Evolutionary conservation across 1,284 basidiomycete species (phyloP), one percentile per base, ranked within the genome.

Genomic region (Sporisorium scitamineum): DNA sequence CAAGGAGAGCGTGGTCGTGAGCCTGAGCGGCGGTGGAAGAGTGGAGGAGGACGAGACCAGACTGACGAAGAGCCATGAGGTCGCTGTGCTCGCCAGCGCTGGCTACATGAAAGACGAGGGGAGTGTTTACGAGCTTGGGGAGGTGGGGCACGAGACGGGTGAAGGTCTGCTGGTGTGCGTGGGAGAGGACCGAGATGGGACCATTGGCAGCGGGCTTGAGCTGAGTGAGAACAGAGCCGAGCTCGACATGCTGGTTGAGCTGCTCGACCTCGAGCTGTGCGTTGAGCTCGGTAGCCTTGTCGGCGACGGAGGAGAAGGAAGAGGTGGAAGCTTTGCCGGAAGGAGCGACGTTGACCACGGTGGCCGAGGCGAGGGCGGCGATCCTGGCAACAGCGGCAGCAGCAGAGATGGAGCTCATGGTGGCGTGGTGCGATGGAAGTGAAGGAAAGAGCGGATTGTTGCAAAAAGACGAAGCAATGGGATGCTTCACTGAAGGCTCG

Each of bases 1-100:
- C 91, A n/a, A 93, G 87, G 18, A 93, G 85, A 13, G 91, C 90
- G 78, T 92, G 89, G 81, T 92, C 91, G 80, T 92, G 90, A 2
- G 91, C 91, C 76, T 92, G 89, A 81, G 91, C 89, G 2, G 89
- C 86, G 2, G 88, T 89, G 60, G 89, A 87, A 6, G 91, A 92
- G 85, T 92, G 88, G 51, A 93, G 64, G 70, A 91, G 88, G 78
- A 90, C 90, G 41, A 89, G 88, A 11, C 90, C 88, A 11, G 89
- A 88, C 24, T 89, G 89, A 29, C 89, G 88, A 45, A 92, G 87
- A 3, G 89, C 84, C 55, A 91, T 87, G 13, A 89, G 87, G 72
- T 91, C 89, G 24, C 90, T 88, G 57, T 92, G 87, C 79, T 91
- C 90, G 56, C 88, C 87, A 10, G 61, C 54, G 53, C 73, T 81